Evolutionary conservation across 2,329 filamentous ascomycete species (phyloP).

Genomic region (Colletotrichum sp.): DNA sequence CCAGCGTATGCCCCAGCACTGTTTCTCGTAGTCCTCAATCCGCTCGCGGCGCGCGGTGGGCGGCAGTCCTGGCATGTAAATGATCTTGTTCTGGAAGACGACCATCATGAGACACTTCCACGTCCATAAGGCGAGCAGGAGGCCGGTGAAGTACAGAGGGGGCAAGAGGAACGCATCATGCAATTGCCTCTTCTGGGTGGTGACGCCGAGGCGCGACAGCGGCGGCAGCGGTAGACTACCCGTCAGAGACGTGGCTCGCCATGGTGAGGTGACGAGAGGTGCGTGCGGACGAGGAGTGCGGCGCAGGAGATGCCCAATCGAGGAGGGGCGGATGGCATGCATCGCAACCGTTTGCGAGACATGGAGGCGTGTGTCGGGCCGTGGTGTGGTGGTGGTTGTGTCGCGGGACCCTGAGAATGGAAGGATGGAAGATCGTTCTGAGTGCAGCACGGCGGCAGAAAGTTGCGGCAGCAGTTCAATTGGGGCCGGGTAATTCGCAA

Average conservation of each 20-base stretch:
- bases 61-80: conserved; percentile 79
- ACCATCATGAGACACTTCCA: conserved; percentile 77
- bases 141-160: conserved; percentile 68
- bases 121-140: conserved; percentile 68
- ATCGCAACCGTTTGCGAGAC: conserved; percentile 25
- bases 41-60: conserved; percentile 72
- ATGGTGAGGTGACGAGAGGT: not conserved
- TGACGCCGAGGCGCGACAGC: conserved; percentile 12
- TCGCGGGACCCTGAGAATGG: not conserved
- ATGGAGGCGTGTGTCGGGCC: conserved; percentile 2
- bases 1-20: conserved; percentile 70
- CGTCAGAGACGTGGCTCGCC: conserved; percentile 15
- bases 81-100: conserved; percentile 79
- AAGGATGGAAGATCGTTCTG: not conserved
- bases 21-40: conserved; percentile 64
- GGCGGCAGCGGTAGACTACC: not conserved
- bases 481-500: not conserved
- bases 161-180: conserved; percentile 59
- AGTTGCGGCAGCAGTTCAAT: not conserved
- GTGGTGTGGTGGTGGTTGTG: not conserved
- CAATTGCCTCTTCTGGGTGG: conserved; percentile 30
- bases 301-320: conserved; percentile 22
- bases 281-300: not conserved
- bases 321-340: conserved; percentile 23
- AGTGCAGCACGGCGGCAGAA: not conserved